A percentile compares a stretch with the other conserved stretches of the same genome.
Conservation (phyloP, 495 filamentous ascomycete genomes). For the Trichoderma gamsii region DNA sequence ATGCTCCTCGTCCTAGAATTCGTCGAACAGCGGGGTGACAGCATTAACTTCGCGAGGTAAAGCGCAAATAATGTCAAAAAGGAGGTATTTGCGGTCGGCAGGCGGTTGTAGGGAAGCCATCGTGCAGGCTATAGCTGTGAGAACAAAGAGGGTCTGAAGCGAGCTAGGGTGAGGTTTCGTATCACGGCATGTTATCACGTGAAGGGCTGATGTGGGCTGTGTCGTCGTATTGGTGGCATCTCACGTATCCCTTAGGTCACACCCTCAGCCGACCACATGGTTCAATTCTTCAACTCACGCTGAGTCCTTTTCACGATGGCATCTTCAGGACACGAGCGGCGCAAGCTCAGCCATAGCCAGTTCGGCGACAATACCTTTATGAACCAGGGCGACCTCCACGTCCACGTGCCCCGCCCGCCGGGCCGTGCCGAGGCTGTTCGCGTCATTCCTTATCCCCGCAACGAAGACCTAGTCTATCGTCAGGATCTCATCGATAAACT, state of each 20-base stretch:
- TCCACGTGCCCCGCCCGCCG: background rate
- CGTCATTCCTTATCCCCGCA: slow-evolving; percentile 20
- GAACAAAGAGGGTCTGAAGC: background rate
- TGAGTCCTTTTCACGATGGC: background rate
- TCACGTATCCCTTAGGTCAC: background rate
- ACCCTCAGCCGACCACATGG: background rate
- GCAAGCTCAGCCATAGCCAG: background rate
- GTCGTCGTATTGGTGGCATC: background rate
- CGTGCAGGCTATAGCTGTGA: background rate
- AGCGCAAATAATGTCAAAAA: background rate
- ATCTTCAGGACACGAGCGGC: background rate
- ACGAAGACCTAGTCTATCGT: slow-evolving; percentile 21
- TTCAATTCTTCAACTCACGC: background rate
- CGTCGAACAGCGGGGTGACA: no score
- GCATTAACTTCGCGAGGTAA: background rate
- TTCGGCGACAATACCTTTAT: background rate
- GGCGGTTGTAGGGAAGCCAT: background rate
- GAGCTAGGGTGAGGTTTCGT: background rate
- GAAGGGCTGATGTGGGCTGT: background rate
- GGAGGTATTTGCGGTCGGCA: background rate
- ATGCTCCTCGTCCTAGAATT: no score
- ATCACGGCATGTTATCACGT: background rate
- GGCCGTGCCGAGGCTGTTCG: background rate
- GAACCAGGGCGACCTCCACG: background rate
- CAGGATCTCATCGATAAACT: slow-evolving; percentile 12